Conservation (phyloP, 345 rosid genomes). For the Populus davidiana region DNA sequence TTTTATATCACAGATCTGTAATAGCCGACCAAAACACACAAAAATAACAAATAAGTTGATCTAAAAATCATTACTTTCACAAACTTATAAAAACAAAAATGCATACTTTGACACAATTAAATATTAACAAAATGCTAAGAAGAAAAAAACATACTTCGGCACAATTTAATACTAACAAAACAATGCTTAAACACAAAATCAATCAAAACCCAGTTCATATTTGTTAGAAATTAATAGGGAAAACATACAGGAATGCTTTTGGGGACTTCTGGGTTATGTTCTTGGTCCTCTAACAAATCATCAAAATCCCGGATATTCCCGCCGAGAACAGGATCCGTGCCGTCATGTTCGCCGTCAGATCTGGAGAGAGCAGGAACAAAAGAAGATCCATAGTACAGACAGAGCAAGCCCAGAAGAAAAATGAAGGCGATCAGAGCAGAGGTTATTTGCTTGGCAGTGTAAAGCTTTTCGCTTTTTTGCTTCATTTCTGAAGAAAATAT, state of each 20-base stretch:
- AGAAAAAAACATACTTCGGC: too few species aligned
- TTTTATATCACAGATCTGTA: constrained; percentile 70
- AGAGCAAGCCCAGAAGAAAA: constrained; percentile 55
- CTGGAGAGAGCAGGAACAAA: constrained; percentile 67
- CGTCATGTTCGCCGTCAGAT: constrained; percentile 43
- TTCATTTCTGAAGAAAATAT: constrained; percentile 34
- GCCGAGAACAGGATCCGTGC: constrained; percentile 40
- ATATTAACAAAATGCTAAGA: too few species aligned
- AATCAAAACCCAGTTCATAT: background rate
- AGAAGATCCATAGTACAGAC: constrained; percentile 72
- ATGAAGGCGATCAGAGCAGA: constrained; percentile 57
- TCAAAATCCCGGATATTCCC: constrained; percentile 29
- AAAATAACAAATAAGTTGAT: background rate
- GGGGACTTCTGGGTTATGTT: constrained; percentile 40
- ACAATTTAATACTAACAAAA: background rate
- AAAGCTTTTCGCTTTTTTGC: constrained; percentile 47
- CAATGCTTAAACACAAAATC: background rate
- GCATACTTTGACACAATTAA: background rate
- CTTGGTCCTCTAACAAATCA: constrained; percentile 35
- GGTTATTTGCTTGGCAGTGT: constrained; percentile 48
- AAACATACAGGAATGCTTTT: constrained; percentile 65
- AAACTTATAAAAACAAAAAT: background rate
- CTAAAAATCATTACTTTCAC: background rate
- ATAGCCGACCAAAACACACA: background rate
- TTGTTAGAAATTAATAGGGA: background rate